These are phyloP conservation scores for Suillus spraguei DNA, from an alignment of 768 basidiomycete genomes.

Conservation along the genomic window DNA sequence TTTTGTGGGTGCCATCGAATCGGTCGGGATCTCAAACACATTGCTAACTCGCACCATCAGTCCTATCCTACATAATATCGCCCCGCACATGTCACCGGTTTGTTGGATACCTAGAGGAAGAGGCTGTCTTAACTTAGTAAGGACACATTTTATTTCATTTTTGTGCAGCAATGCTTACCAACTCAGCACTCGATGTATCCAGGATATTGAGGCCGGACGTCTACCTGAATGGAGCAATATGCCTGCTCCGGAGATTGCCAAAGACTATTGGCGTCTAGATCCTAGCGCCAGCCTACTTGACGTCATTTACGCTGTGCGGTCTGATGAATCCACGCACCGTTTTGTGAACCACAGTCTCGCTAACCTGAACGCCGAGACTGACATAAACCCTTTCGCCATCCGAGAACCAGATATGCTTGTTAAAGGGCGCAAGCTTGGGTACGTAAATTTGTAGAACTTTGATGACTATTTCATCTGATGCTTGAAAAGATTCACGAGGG, in stretches of 20 bases:
- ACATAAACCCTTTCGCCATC: slow-evolving; percentile 90
- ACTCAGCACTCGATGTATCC: slow-evolving; percentile 74
- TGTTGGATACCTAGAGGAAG: slow-evolving; percentile 92
- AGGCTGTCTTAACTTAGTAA: slow-evolving; percentile 91
- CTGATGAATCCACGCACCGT: slow-evolving; percentile 90
- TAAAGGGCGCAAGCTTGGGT: slow-evolving; percentile 80
- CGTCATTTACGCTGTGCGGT: slow-evolving; percentile 88
- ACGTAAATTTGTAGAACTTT: slow-evolving; percentile 32
- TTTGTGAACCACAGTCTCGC: slow-evolving; percentile 97
- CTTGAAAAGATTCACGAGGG: slow-evolving; percentile 59
- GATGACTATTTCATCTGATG: slow-evolving; percentile 2
- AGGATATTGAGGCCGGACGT: slow-evolving; percentile 79
- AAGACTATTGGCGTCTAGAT: slow-evolving; percentile 90
- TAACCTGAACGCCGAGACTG: slow-evolving; percentile 72
- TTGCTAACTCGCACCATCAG: slow-evolving; percentile 38
- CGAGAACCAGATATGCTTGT: slow-evolving; percentile 86
- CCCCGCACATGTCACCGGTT: slow-evolving; percentile 85
- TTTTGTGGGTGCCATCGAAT: slow-evolving; percentile 61
- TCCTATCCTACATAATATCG: slow-evolving; percentile 77
- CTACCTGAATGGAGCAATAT: slow-evolving; percentile 80
- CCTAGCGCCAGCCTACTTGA: slow-evolving; percentile 80
- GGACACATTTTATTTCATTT: slow-evolving; percentile 31
- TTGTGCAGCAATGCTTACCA: slow-evolving; percentile 17
- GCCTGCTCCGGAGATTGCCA: slow-evolving; percentile 86
- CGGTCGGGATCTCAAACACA: slow-evolving; percentile 13